Evolutionary conservation across 352 stramenopile species (phyloP), one percentile per base, ranked within the genome.

Genomic region (Globisporangium alternatum): DNA sequence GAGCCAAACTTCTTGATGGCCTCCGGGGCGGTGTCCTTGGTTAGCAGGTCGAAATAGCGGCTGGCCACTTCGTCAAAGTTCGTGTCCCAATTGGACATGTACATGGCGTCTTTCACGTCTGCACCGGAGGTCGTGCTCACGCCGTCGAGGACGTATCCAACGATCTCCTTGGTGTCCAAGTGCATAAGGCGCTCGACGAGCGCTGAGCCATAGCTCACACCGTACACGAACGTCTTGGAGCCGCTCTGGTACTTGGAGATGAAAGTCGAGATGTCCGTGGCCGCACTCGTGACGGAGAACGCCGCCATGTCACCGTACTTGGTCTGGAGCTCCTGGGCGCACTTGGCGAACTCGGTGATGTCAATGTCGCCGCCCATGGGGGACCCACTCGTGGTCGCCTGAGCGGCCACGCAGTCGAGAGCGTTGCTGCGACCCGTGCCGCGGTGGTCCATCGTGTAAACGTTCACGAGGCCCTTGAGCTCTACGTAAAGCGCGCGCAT

Each of bases 121-220:
- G 67, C 30, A 0, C 72, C 71, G 1, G 77, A 68, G 48, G 75
- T 66, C 3, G 68, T 73, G 9, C 75, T 65, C 30, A 82, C 66
- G 3, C 74, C 77, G 64, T 87, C 72, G n/a, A 89, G 63, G 41
- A 86, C 71, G 55, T 81, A 89, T 1, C 80, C 77, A 8, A 69
- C 70, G 25, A 89, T 64, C 35, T 68, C 59, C 13, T 55, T 15
- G 2, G 74, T 70, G 17, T 70, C 66, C 8, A 89, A 55, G 53
- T 87, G 80, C 55, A 89, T 83, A 3, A 81, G 56, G 0, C 80
- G 71, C 48, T 87, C 76, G 6, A 78, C 71, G n/a, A 87, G 61
- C 47, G 71, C 83, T 31, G 79, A 77, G 25, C 79, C 79, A 65
- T 89, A 89, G 69, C 80, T 86, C 28, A 76, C 69, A 19, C 78